These are phyloP conservation scores for Wickerhamiella kurtzmanii DNA, from an alignment of 805 yeast genomes.

Conservation along the genomic window DNA sequence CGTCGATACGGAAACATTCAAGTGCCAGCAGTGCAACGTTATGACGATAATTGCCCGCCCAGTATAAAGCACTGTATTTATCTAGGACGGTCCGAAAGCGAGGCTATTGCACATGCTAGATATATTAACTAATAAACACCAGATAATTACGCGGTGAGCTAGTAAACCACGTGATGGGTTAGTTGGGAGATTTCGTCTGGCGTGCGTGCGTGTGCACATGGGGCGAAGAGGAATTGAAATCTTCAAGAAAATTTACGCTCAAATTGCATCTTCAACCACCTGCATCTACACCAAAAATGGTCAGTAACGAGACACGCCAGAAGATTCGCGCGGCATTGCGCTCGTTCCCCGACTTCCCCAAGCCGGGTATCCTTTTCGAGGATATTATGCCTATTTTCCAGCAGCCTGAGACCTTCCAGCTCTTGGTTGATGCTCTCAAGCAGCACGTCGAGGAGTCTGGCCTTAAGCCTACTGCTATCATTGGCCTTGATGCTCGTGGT, in stretches of 20 bases:
- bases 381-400: slow-evolving; percentile 92
- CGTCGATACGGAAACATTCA: no score
- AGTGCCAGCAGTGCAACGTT: no score
- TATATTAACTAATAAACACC: no score
- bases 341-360: slow-evolving; percentile 90
- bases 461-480: slow-evolving; percentile 64
- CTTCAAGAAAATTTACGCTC: background rate
- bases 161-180: no score
- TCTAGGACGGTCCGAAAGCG: no score
- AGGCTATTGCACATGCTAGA: no score
- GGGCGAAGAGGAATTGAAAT: slow-evolving; percentile 6
- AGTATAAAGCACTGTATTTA: no score
- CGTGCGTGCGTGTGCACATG: no score
- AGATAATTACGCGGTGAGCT: no score
- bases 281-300: background rate
- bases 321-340: slow-evolving; percentile 23
- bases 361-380: slow-evolving; percentile 84
- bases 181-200: no score
- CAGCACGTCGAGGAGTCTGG: slow-evolving; percentile 43
- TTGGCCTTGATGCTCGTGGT: slow-evolving; percentile 95
- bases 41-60: no score
- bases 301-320: slow-evolving; percentile 13
- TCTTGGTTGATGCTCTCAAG: slow-evolving; percentile 68
- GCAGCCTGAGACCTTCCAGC: slow-evolving; percentile 65
- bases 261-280: background rate